Evolutionary conservation across 2,329 filamentous ascomycete species (phyloP), one percentile per base, ranked within the genome.

Genomic region (Didymosphaeria variabile): DNA sequence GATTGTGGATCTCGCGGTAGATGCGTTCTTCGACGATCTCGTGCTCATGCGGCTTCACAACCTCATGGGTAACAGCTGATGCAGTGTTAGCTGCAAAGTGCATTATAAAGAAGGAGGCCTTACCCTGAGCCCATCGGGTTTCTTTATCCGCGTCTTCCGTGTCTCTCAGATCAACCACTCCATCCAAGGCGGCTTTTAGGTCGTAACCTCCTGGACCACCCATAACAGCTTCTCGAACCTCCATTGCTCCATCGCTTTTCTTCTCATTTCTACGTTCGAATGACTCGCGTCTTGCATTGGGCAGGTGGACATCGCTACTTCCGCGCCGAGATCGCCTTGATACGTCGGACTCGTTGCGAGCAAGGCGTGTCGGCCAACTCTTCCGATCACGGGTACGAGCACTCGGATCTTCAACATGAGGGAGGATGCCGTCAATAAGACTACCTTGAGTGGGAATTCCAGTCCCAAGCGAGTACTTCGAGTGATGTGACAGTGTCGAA

Each of bases 1-100:
- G 79, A 36, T 81, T 82, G 72, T 87, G 85, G 36, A 85, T 84
- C 61, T 87, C 85, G 40, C 84, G 82, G 7, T 80, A 82, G 54
- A 86, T 82, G 23, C 69, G 66, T 65, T 85, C 79, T 64, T 85
- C 76, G 17, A 79, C 68, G 47, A 86, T 77, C 52, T 85, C 77
- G 60, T 84, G 83, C 12, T 78, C 68, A 15, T 79, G 69, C 3
- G 79, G 77, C 17, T 77, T 76, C 42, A 86, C 72, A 0, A 79
- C 76, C 64, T 87, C 83, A 60, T 86, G 84, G 1, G 78, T 81
- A 19, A 86, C 83, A 61, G 81, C 83, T 84, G 29, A 17, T n/a
- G 15, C 8, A n/a, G 1, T 29, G 52, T 71, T 57, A 72, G 67
- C 34, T 19, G 32, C 15, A 12, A 9, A 23, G 2, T 13, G 29